Conservation (phyloP, 2,329 filamentous ascomycete genomes). For the Fusarium sulawesiense region DNA sequence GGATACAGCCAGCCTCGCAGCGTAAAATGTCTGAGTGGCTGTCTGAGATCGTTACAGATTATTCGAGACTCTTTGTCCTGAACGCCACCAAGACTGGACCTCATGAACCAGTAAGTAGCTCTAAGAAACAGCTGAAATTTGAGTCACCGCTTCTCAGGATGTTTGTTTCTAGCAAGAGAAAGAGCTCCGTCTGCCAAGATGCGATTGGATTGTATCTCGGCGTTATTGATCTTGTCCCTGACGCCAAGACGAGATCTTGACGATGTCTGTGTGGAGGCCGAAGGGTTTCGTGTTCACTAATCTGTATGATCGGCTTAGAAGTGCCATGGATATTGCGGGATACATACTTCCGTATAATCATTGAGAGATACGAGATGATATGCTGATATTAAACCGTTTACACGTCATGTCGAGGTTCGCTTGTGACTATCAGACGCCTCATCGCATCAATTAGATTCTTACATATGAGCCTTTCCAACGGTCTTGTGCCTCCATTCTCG, state of each 20-base stretch:
- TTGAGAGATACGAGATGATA: neutral
- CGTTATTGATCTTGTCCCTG: neutral
- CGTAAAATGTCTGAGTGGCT: neutral
- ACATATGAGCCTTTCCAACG: neutral
- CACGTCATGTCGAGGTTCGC: neutral
- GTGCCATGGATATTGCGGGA: neutral
- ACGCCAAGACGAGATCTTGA: neutral
- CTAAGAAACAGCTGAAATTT: neutral
- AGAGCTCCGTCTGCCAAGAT: neutral
- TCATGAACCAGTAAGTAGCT: neutral
- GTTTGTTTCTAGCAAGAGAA: neutral
- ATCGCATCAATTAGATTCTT: conserved; percentile 2
- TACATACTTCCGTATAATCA: neutral
- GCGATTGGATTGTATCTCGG: neutral
- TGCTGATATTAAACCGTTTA: neutral
- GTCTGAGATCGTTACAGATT: neutral
- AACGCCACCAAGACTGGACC: conserved; percentile 9
- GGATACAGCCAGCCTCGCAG: neutral
- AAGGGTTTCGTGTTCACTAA: neutral
- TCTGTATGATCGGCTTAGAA: neutral
- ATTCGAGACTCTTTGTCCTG: neutral
- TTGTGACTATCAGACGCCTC: conserved; percentile 6
- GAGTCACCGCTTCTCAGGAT: neutral
- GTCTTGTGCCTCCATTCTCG: conserved; percentile 1
- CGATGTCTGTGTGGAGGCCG: neutral